Percentiles rank a stretch among this genome's conserved stretches.
phyloP scores from a whole-genome alignment of 2,329 filamentous ascomycete species.

The Passalora sequoiae region DNA sequence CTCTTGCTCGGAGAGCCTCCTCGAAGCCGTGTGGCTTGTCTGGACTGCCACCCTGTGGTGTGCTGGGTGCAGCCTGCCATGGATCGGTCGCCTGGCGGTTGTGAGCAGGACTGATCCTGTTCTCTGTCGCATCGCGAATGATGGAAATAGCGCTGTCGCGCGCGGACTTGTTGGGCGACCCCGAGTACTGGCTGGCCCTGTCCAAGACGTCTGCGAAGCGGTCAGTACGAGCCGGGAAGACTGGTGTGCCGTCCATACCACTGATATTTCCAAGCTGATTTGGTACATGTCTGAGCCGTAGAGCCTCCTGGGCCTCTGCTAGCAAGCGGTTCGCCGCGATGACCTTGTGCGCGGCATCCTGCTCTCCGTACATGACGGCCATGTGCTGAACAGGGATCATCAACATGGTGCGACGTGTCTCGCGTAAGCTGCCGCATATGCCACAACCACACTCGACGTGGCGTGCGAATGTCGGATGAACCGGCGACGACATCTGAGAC shows the following conservation, averaged over 20 bases:
- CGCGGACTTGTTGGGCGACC: neutral
- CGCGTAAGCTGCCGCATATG: neutral
- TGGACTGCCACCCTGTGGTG: slow-evolving; percentile 3
- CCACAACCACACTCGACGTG: slow-evolving; percentile 2
- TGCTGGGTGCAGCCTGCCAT: neutral
- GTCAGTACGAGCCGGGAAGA: too few relatives aligned
- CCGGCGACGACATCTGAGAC: slow-evolving; percentile 2
- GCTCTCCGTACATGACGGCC: neutral
- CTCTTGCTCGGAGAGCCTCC: slow-evolving; percentile 5
- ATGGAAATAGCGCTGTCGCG: slow-evolving; percentile 3
- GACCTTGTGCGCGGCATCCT: neutral
- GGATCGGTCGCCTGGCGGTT: slow-evolving; percentile 4
- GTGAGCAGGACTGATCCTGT: slow-evolving; percentile 1
- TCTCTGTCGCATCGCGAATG: slow-evolving; percentile 3
- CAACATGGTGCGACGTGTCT: neutral
- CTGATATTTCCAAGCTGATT: neutral
- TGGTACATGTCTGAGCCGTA: slow-evolving; percentile 1
- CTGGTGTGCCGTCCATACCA: too few relatives aligned
- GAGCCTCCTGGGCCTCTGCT: neutral
- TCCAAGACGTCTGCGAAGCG: too few relatives aligned
- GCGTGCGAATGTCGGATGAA: slow-evolving; percentile 3
- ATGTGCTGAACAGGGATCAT: slow-evolving; percentile 1
- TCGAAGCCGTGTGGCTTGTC: slow-evolving; percentile 5
- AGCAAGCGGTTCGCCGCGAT: neutral
- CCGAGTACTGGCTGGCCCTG: neutral